These are phyloP conservation scores for Acrodontium crateriforme DNA, from an alignment of 2,329 filamentous ascomycete genomes.

Conservation along the genomic window DNA sequence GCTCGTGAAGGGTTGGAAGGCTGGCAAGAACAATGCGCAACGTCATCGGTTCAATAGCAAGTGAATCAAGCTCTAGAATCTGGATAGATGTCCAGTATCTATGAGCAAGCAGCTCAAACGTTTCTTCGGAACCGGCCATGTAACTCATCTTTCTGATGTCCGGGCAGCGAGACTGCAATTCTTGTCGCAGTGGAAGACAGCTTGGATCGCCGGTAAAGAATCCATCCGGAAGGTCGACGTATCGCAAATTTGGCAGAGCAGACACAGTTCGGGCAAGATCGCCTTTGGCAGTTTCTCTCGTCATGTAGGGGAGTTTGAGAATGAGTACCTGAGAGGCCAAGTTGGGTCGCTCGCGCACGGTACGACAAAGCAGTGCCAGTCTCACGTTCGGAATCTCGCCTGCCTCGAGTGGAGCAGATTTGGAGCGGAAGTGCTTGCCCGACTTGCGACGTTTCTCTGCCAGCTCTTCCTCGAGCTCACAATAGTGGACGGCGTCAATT, in stretches of 20 bases:
- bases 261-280: conserved; percentile 77
- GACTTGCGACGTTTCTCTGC: conserved; percentile 59
- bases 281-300: conserved; percentile 71
- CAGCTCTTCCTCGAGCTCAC: conserved; percentile 69
- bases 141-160: conserved; percentile 86
- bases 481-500: conserved; percentile 91
- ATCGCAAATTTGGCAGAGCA: conserved; percentile 70
- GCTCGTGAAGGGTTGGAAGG: conserved; percentile 53
- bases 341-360: conserved; percentile 61
- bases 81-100: conserved; percentile 58
- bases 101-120: conserved; percentile 54
- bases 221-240: conserved; percentile 81
- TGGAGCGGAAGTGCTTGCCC: conserved; percentile 36
- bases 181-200: conserved; percentile 63
- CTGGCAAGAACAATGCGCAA: conserved; percentile 58
- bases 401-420: conserved; percentile 58
- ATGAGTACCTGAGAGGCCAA: conserved; percentile 60
- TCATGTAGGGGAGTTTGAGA: conserved; percentile 89
- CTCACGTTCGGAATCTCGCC: conserved; percentile 67
- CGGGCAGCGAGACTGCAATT: conserved; percentile 70
- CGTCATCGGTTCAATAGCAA: conserved; percentile 56
- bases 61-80: conserved; percentile 53
- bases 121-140: conserved; percentile 60
- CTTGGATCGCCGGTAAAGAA: conserved; percentile 68
- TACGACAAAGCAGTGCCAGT: conserved; percentile 65